Evolutionary conservation across 1,284 basidiomycete genomes (phyloP).

Genomic region (Moesziomyces sp.): DNA sequence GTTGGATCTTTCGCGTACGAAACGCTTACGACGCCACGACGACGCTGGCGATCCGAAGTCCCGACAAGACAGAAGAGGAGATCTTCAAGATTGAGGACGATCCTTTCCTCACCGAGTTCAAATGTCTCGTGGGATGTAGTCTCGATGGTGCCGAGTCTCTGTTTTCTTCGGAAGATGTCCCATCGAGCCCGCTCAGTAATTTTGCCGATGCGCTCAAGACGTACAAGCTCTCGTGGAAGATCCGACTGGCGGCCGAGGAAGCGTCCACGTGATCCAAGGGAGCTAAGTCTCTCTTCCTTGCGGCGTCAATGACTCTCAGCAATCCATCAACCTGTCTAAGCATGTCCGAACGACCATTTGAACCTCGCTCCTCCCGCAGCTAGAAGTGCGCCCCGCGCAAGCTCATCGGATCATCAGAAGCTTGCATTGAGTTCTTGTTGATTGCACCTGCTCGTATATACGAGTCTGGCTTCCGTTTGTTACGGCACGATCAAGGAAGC

Average conservation of each 20-base stretch:
- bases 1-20: constrained; percentile 41
- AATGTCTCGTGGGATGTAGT: constrained; percentile 17
- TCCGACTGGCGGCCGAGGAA: constrained; percentile 55
- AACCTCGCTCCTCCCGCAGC: too few relatives aligned
- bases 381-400: too few relatives aligned
- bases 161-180: not conserved
- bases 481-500: constrained; percentile 19
- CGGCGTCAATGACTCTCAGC: too few relatives aligned
- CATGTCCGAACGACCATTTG: too few relatives aligned
- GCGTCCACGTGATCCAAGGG: not conserved
- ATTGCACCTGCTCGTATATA: not conserved
- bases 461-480: too few relatives aligned
- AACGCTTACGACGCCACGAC: constrained; percentile 33
- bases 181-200: constrained; percentile 26
- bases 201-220: constrained; percentile 61
- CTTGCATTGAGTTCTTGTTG: not conserved
- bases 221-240: constrained; percentile 62
- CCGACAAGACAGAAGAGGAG: constrained; percentile 19
- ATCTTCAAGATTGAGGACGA: constrained; percentile 31
- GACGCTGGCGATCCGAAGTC: constrained; percentile 19
- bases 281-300: not conserved
- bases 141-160: not conserved
- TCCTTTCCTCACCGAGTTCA: constrained; percentile 38
- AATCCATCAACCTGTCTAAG: too few relatives aligned
- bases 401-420: too few relatives aligned